These are phyloP conservation scores for Cyclostephanos tholiformis DNA, from an alignment of 108 stramenopile genomes.

Conservation along the genomic window DNA sequence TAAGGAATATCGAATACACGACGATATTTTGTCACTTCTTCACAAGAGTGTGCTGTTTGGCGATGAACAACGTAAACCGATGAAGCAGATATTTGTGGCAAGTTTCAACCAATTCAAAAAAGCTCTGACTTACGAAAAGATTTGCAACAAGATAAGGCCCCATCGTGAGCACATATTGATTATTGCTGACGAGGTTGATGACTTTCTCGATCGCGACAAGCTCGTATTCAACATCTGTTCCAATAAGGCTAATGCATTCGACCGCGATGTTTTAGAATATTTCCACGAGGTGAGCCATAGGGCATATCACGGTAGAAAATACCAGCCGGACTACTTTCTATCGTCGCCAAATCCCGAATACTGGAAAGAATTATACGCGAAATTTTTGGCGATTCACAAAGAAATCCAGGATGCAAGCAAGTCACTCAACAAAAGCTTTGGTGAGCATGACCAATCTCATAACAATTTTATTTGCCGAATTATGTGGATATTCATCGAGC, in stretches of 20 bases:
- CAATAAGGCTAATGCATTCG: conserved; percentile 56
- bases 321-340: conserved; percentile 15
- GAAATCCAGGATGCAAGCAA: conserved; percentile 63
- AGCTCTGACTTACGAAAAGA: conserved; percentile 59
- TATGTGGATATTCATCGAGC: conserved; percentile 1
- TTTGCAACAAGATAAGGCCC: conserved; percentile 52
- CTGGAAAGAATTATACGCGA: conserved; percentile 48
- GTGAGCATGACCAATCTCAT: conserved; percentile 12
- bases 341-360: conserved; percentile 51
- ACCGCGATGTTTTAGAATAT: conserved; percentile 39
- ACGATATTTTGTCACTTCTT: conserved; percentile 56
- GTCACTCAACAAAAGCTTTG: conserved; percentile 61
- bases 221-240: conserved; percentile 66
- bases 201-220: conserved; percentile 59
- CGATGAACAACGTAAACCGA: neutral
- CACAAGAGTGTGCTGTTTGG: conserved; percentile 41
- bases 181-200: conserved; percentile 59
- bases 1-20: conserved; percentile 53
- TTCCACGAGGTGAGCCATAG: conserved; percentile 45
- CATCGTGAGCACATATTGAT: conserved; percentile 58
- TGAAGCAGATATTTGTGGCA: conserved; percentile 57
- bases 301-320: conserved; percentile 42
- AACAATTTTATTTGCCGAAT: neutral
- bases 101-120: conserved; percentile 67
- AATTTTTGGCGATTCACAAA: conserved; percentile 49